These are phyloP conservation scores for Zygotorulaspora mrakii DNA, from an alignment of 1,139 yeast species.

Conservation along the genomic window DNA sequence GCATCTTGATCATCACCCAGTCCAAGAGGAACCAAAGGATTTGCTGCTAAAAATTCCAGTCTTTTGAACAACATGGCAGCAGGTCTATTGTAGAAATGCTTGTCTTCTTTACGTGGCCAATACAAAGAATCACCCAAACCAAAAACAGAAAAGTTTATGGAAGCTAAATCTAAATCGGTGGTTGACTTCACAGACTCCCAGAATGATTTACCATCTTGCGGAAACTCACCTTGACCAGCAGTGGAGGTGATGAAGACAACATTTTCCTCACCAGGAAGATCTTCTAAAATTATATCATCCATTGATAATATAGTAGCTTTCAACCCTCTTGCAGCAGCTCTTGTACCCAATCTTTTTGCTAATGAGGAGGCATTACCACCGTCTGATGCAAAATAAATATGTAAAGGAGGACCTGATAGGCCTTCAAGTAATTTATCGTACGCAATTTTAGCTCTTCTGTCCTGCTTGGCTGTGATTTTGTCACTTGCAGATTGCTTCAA, in stretches of 20 bases:
- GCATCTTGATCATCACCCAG: constrained; percentile 97
- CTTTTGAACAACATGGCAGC: constrained; percentile 66
- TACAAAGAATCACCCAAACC: constrained; percentile 93
- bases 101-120: constrained; percentile 97
- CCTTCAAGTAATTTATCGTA: constrained; percentile 76
- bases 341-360: constrained; percentile 76
- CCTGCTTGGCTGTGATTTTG: constrained; percentile 58
- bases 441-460: constrained; percentile 70
- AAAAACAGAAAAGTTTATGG: constrained; percentile 69
- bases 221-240: constrained; percentile 97
- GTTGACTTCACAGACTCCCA: constrained; percentile 80
- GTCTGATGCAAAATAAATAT: constrained; percentile 88
- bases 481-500: constrained; percentile 61
- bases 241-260: constrained; percentile 82
- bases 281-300: constrained; percentile 83
- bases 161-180: constrained; percentile 68
- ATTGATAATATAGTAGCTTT: constrained; percentile 73
- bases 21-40: constrained; percentile 69
- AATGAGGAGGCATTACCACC: constrained; percentile 89
- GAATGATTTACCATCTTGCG: constrained; percentile 86
- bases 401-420: constrained; percentile 87
- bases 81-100: constrained; percentile 93
- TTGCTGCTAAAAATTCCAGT: constrained; percentile 67
- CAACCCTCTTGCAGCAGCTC: constrained; percentile 83
- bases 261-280: constrained; percentile 75